A percentile compares a stretch with the other conserved stretches of the same genome.
Evolutionary conservation across 495 filamentous ascomycete genomes (phyloP).

Genomic region (Neurospora sublineolata): DNA sequence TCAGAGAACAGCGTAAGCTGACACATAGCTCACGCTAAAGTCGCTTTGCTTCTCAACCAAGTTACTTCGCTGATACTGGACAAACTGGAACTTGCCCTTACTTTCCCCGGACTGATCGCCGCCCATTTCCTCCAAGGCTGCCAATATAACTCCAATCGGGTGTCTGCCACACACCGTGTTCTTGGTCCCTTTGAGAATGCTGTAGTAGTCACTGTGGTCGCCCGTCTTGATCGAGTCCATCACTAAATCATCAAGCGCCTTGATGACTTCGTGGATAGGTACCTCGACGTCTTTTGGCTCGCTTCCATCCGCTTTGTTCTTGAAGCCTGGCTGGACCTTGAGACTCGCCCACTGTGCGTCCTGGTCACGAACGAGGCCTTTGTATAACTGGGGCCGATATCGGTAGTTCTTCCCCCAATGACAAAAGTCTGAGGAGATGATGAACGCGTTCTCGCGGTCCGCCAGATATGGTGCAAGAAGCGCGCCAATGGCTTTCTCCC

Average conservation of each 20-base stretch:
- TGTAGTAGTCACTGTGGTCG: slow-evolving; percentile 53
- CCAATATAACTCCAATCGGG: slow-evolving; percentile 92
- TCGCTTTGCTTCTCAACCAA: slow-evolving; percentile 59
- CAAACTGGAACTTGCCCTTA: slow-evolving; percentile 64
- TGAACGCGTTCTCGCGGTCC: slow-evolving; percentile 67
- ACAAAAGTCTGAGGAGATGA: slow-evolving; percentile 90
- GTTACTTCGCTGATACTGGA: slow-evolving; percentile 84
- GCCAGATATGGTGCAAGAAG: slow-evolving; percentile 70
- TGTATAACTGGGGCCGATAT: slow-evolving; percentile 42
- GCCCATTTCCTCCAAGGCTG: slow-evolving; percentile 56
- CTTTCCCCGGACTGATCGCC: slow-evolving; percentile 24
- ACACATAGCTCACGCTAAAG: slow-evolving; percentile 91
- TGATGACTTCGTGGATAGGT: slow-evolving; percentile 77
- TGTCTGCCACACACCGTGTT: slow-evolving; percentile 96
- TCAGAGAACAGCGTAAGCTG: slow-evolving; percentile 59
- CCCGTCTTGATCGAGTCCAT: slow-evolving; percentile 78
- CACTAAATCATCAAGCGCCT: slow-evolving; percentile 62
- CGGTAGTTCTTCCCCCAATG: slow-evolving; percentile 86
- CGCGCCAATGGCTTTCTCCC: slow-evolving; percentile 58
- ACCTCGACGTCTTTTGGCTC: slow-evolving; percentile 7
- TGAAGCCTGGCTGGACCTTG: slow-evolving; percentile 35
- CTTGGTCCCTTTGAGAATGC: slow-evolving; percentile 54
- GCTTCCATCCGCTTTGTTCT: slow-evolving; percentile 9
- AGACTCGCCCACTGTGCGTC: slow-evolving; percentile 45
- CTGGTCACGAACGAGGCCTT: slow-evolving; percentile 12